Evolutionary conservation across 1,139 yeast species (phyloP).

Genomic region (Hyphopichia buzzinii): DNA sequence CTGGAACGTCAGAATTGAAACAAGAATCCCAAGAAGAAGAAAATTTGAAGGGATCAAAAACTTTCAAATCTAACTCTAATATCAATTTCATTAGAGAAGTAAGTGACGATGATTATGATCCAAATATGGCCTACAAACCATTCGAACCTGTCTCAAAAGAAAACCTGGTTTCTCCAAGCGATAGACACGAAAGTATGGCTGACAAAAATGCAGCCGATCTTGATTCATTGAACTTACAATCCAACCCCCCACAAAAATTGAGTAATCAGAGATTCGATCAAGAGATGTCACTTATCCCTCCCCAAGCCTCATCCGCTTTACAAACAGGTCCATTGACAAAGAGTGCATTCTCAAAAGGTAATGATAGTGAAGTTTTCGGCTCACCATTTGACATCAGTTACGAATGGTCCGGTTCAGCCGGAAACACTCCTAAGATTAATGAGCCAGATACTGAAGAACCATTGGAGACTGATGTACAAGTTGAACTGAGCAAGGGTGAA

Average conservation of each 20-base stretch:
- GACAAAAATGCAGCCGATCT: slow-evolving; percentile 10
- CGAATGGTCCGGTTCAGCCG: slow-evolving; percentile 6
- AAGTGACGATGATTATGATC: slow-evolving; percentile 22
- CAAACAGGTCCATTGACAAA: slow-evolving; percentile 2
- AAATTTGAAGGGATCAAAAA: neutral
- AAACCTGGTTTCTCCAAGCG: neutral
- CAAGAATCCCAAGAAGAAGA: neutral
- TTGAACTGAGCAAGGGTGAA: slow-evolving; percentile 4
- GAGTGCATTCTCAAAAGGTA: slow-evolving; percentile 8
- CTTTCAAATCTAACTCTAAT: slow-evolving; percentile 19
- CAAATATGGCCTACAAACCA: slow-evolving; percentile 1
- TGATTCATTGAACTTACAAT: slow-evolving; percentile 22
- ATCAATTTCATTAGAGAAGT: slow-evolving; percentile 37
- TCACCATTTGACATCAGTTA: slow-evolving; percentile 34
- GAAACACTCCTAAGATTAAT: slow-evolving; percentile 6
- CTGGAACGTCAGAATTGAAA: neutral
- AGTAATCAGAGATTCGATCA: slow-evolving; percentile 23
- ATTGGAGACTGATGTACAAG: neutral
- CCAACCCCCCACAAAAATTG: slow-evolving; percentile 28
- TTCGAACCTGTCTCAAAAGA: neutral
- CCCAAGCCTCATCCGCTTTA: slow-evolving; percentile 10
- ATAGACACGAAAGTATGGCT: slow-evolving; percentile 5
- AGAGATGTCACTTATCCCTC: slow-evolving; percentile 26
- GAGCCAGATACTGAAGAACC: slow-evolving; percentile 1
- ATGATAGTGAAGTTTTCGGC: slow-evolving; percentile 20